Percentiles rank a stretch among this genome's conserved stretches.
phyloP scores from a whole-genome alignment of 345 rosid genomes.

The Mallotus nudiflorus region DNA sequence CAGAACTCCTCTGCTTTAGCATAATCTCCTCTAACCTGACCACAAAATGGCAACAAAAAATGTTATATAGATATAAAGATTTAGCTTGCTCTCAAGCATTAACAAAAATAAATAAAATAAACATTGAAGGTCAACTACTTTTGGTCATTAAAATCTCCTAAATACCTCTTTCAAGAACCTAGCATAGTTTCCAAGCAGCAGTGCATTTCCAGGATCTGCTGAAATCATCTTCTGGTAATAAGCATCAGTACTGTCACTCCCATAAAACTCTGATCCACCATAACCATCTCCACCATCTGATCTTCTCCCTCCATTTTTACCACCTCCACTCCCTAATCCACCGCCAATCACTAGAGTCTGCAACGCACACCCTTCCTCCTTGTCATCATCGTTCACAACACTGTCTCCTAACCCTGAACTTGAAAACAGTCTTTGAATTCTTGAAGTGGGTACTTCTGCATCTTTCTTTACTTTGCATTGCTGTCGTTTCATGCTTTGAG shows the following conservation, averaged over 20 bases:
- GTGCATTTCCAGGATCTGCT: slow-evolving; percentile 50
- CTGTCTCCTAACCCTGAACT: slow-evolving; percentile 50
- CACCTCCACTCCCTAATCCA: slow-evolving; percentile 28
- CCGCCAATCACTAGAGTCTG: slow-evolving; percentile 37
- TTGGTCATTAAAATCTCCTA: not conserved
- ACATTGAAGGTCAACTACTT: no score
- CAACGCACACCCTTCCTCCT: slow-evolving; percentile 12
- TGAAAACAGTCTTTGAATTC: slow-evolving; percentile 36
- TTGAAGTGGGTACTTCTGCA: slow-evolving; percentile 15
- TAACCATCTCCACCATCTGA: slow-evolving; percentile 25
- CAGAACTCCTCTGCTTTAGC: slow-evolving; percentile 65
- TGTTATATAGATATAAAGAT: no score
- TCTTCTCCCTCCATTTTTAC: slow-evolving; percentile 21
- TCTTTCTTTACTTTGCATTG: slow-evolving; percentile 3
- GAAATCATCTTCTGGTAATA: slow-evolving; percentile 64
- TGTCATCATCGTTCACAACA: slow-evolving; percentile 20
- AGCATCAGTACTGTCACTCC: slow-evolving; percentile 46
- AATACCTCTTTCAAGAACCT: slow-evolving; percentile 67
- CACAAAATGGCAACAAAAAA: not conserved
- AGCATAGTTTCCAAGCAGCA: slow-evolving; percentile 66
- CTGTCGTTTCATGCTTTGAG: slow-evolving; percentile 5
- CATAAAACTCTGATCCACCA: slow-evolving; percentile 32
- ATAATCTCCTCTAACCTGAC: slow-evolving; percentile 53
- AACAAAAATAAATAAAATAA: no score
- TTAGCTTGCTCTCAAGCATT: no score